These are phyloP conservation scores for Hypoxylon sp. DNA, from an alignment of 2,329 filamentous ascomycete genomes.

Conservation along the genomic window DNA sequence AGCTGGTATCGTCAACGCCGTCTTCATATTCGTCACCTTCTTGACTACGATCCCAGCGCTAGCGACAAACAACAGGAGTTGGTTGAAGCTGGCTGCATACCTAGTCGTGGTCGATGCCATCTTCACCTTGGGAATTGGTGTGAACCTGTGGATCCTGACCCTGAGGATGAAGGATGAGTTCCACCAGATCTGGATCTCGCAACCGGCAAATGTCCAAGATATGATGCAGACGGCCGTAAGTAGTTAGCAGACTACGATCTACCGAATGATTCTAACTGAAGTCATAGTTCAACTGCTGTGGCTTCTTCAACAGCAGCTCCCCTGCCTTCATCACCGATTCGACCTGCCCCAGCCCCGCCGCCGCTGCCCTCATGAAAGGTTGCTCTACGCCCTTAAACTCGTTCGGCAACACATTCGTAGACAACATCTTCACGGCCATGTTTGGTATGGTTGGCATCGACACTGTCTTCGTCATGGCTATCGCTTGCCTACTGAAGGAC, in stretches of 20 bases:
- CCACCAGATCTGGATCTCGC: conserved; percentile 70
- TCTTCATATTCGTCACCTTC: conserved; percentile 80
- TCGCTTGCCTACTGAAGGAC: conserved; percentile 84
- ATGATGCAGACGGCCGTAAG: conserved; percentile 79
- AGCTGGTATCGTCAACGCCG: conserved; percentile 80
- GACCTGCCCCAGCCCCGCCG: conserved; percentile 78
- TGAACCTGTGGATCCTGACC: conserved; percentile 81
- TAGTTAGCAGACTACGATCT: conserved; percentile 20
- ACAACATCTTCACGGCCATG: conserved; percentile 82
- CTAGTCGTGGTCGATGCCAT: conserved; percentile 73
- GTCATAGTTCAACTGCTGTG: conserved; percentile 81
- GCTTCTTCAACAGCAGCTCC: conserved; percentile 80
- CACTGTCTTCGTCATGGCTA: conserved; percentile 76
- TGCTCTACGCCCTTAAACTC: conserved; percentile 77
- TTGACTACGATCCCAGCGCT: conserved; percentile 79
- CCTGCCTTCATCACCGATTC: conserved; percentile 79
- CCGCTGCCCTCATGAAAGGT: conserved; percentile 78
- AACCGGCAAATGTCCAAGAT: conserved; percentile 71
- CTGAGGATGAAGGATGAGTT: conserved; percentile 77
- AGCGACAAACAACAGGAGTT: conserved; percentile 75
- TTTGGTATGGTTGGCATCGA: conserved; percentile 85
- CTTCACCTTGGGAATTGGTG: conserved; percentile 76
- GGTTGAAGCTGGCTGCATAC: conserved; percentile 79
- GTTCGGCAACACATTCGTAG: conserved; percentile 80
- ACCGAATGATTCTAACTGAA: conserved; percentile 47